A percentile compares a stretch with the other conserved stretches of the same genome.
Evolutionary conservation across 169 alveolate genomes (phyloP).

Genomic region (Plasmodium blacklocki): DNA sequence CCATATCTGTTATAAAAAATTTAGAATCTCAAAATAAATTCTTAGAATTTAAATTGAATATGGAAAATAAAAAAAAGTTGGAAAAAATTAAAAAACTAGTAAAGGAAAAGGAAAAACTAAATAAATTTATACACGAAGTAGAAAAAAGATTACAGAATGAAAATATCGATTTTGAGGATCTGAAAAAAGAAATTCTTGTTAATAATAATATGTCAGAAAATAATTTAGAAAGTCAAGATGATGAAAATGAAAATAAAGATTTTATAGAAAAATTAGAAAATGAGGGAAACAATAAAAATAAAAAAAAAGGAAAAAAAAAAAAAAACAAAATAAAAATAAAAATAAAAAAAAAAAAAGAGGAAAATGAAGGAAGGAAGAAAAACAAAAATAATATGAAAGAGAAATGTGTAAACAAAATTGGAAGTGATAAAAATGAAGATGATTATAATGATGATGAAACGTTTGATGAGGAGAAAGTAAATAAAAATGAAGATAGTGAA

Average conservation of each 20-base stretch:
- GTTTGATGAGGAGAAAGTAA: too few species aligned
- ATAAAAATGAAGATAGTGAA: too few species aligned
- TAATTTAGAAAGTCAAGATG: constrained; percentile 58
- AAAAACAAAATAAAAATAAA: constrained; percentile 18
- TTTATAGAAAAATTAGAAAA: constrained; percentile 13
- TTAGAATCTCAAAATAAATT: constrained; percentile 71
- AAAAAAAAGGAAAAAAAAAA: not conserved
- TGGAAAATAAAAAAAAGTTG: constrained; percentile 66
- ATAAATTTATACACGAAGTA: constrained; percentile 29
- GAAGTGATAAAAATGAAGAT: not conserved
- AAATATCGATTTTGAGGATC: constrained; percentile 25
- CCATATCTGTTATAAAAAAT: constrained; percentile 77
- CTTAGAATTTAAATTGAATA: constrained; percentile 42
- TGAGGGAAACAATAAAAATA: constrained; percentile 2
- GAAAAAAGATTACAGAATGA: constrained; percentile 48
- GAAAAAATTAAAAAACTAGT: constrained; percentile 30
- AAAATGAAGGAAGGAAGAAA: not conserved
- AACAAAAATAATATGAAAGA: not conserved
- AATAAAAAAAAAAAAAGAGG: constrained; percentile 5
- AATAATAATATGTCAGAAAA: constrained; percentile 15
- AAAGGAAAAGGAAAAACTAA: constrained; percentile 23
- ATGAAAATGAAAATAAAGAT: constrained; percentile 2
- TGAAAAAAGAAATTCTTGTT: constrained; percentile 63
- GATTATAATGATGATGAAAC: too few species aligned
- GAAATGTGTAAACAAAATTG: not conserved